These are phyloP conservation scores for Papilionanthe hybrid DNA, from an alignment of 116 monocot species.

Conservation along the genomic window DNA sequence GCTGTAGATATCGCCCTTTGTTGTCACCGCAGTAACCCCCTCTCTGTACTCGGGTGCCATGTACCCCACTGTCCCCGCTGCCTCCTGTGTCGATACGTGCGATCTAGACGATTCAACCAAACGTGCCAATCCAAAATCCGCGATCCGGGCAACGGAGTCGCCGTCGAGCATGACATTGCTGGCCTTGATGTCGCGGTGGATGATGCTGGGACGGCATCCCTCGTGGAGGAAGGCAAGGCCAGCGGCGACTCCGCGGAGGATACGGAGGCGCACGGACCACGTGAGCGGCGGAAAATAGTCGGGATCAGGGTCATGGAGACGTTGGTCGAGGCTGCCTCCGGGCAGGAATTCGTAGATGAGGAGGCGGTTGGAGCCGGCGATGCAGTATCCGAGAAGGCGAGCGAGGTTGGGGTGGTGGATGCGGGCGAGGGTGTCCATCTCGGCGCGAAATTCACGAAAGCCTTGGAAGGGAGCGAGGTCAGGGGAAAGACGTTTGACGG, in stretches of 20 bases:
- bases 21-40: conserved; percentile 38
- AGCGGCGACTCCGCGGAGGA: conserved; percentile 30
- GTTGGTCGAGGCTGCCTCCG: conserved; percentile 51
- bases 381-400: conserved; percentile 50
- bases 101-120: conserved; percentile 32
- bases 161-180: conserved; percentile 68
- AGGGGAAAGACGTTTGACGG: conserved; percentile 66
- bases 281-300: conserved; percentile 25
- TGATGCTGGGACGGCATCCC: conserved; percentile 48
- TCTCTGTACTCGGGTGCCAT: conserved; percentile 77
- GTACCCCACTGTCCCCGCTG: conserved; percentile 82
- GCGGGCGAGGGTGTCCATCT: conserved; percentile 42
- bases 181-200: conserved; percentile 87
- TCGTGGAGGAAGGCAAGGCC: conserved; percentile 51
- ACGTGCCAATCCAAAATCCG: conserved; percentile 79
- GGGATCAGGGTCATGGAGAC: conserved; percentile 18
- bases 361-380: conserved; percentile 29
- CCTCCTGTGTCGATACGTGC: conserved; percentile 29
- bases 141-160: conserved; percentile 40
- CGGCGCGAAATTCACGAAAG: conserved; percentile 50
- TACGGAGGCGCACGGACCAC: conserved; percentile 26
- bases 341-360: conserved; percentile 83
- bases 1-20: conserved; percentile 73
- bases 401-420: conserved; percentile 50
- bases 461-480: conserved; percentile 63